These are phyloP conservation scores for Chlorella sp. DNA, from an alignment of 139 green algal species.

Conservation along the genomic window DNA sequence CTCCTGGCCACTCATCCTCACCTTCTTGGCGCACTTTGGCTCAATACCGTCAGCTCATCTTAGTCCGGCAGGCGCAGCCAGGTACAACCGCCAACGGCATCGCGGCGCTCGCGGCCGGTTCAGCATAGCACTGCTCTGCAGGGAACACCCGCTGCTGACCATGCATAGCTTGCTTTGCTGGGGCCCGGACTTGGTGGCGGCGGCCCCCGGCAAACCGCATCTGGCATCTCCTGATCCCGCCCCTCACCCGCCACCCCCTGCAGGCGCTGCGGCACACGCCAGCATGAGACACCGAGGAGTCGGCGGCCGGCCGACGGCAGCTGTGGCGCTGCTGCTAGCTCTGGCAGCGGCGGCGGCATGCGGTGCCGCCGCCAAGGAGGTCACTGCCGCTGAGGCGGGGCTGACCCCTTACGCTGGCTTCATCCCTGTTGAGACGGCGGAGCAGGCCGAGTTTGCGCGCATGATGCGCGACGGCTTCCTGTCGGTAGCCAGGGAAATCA, in stretches of 20 bases:
- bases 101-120: background rate
- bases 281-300: too few relatives aligned
- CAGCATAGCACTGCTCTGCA: background rate
- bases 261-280: background rate
- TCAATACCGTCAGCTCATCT: too few relatives aligned
- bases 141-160: too few relatives aligned
- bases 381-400: background rate
- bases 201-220: background rate
- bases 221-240: background rate
- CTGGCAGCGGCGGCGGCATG: background rate
- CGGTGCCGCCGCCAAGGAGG: background rate
- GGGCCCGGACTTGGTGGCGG: too few relatives aligned
- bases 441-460: background rate
- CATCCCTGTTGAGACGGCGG: background rate
- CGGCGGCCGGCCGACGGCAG: background rate
- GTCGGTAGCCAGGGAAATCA: constrained; percentile 12
- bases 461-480: background rate
- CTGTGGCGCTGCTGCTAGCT: background rate
- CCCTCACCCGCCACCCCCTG: background rate
- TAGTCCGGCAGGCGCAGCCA: background rate
- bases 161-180: too few relatives aligned
- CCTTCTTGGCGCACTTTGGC: too few relatives aligned
- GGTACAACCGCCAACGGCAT: background rate
- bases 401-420: background rate
- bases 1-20: too few relatives aligned